Evolutionary conservation across 331 rosid genomes (phyloP).

Genomic region (Erythrophleum ivorense): DNA sequence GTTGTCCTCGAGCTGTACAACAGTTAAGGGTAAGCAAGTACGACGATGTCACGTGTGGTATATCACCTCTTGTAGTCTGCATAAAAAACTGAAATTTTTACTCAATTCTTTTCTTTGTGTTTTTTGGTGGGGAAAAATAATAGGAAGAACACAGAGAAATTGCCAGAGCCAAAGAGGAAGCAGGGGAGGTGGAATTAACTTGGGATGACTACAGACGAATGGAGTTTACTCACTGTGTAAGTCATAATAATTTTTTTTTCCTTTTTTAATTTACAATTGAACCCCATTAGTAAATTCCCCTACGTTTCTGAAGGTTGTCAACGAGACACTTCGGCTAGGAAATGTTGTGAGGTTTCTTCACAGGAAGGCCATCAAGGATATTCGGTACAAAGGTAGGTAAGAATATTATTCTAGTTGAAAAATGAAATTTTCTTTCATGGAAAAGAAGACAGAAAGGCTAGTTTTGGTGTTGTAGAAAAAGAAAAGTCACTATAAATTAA

Average conservation of each 20-base stretch:
- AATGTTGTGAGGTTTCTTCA: conserved; percentile 97
- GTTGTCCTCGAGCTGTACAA: conserved; percentile 70
- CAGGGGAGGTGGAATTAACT: conserved; percentile 75
- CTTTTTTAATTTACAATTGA: not conserved
- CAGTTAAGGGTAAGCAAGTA: conserved; percentile 65
- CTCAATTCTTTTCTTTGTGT: no score
- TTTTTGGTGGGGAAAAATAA: not conserved
- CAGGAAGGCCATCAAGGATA: conserved; percentile 89
- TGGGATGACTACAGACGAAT: conserved; percentile 95
- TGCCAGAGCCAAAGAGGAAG: conserved; percentile 61
- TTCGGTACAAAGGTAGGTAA: conserved; percentile 77
- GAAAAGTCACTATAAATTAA: conserved; percentile 28
- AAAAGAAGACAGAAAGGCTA: not conserved
- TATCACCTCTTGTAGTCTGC: not conserved
- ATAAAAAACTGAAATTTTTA: not conserved
- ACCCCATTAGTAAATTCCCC: not conserved
- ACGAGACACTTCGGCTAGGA: conserved; percentile 92
- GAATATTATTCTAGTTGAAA: not conserved
- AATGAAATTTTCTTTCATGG: not conserved
- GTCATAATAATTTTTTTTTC: conserved; percentile 29
- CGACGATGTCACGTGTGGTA: not conserved
- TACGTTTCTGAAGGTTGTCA: conserved; percentile 69
- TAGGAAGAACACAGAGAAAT: conserved; percentile 88
- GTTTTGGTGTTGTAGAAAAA: conserved; percentile 26
- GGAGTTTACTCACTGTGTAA: conserved; percentile 98